Percentiles rank a stretch among this genome's conserved stretches.
These are phyloP conservation scores for Pyrenopolyporus hunteri DNA, from an alignment of 495 filamentous ascomycete species.

Conservation along the genomic window DNA sequence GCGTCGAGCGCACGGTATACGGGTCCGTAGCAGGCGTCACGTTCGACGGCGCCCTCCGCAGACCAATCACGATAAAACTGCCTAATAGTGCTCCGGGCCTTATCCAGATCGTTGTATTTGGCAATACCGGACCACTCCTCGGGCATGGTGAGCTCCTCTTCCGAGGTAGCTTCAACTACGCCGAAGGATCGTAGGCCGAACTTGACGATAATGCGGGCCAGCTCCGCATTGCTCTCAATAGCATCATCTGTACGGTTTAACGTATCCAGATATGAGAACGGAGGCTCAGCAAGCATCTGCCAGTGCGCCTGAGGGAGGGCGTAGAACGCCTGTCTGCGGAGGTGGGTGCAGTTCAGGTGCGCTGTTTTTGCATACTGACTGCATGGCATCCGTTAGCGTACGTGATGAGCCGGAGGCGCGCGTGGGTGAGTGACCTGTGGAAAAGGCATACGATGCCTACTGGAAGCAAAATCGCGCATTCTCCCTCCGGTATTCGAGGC, in stretches of 20 bases:
- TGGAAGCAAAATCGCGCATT: constrained; percentile 30
- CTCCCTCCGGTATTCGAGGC: constrained; percentile 12
- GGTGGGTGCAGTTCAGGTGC: constrained; percentile 87
- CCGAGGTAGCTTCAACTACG: constrained; percentile 36
- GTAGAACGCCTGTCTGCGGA: constrained; percentile 88
- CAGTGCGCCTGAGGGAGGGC: constrained; percentile 83
- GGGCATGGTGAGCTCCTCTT: constrained; percentile 37
- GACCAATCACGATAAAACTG: constrained; percentile 98
- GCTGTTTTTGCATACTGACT: constrained; percentile 85
- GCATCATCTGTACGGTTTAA: constrained; percentile 82
- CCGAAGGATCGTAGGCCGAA: constrained; percentile 70
- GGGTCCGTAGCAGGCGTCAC: constrained; percentile 74
- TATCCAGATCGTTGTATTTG: constrained; percentile 76
- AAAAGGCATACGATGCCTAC: constrained; percentile 25
- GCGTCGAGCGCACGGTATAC: constrained; percentile 66
- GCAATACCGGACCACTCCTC: constrained; percentile 69
- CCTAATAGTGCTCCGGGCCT: constrained; percentile 85
- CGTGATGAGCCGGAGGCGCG: neutral
- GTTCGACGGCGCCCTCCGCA: constrained; percentile 72
- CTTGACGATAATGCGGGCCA: constrained; percentile 76
- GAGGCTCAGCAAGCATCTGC: constrained; percentile 76
- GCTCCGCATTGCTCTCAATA: constrained; percentile 85
- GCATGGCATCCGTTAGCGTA: constrained; percentile 22
- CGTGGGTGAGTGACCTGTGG: constrained; percentile 11
- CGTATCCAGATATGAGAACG: constrained; percentile 80